A percentile compares a stretch with the other conserved stretches of the same genome.
Evolutionary conservation across 371 early-diverging fungal genomes (phyloP).

Genomic region (Nosema granulosis): DNA sequence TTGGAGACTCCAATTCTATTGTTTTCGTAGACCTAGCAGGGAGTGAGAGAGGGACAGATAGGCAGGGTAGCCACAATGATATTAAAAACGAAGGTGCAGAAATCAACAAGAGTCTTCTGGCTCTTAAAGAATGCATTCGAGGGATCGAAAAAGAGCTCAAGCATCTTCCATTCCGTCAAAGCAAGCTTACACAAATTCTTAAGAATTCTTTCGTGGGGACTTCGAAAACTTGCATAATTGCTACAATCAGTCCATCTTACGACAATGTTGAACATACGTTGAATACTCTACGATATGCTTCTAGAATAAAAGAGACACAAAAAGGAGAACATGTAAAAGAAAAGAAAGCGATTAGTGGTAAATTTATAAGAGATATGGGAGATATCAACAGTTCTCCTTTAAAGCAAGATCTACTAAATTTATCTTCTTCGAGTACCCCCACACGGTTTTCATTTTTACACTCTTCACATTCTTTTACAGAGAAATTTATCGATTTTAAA

Average conservation of each 20-base stretch:
- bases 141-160: conserved; percentile 82
- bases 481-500: too few relatives aligned
- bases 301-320: conserved; percentile 50
- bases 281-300: conserved; percentile 90
- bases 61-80: conserved; percentile 79
- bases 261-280: conserved; percentile 88
- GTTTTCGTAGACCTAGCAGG: conserved; percentile 96
- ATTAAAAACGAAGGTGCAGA: conserved; percentile 92
- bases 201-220: conserved; percentile 94
- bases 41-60: conserved; percentile 91
- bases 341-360: background rate
- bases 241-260: conserved; percentile 82
- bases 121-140: conserved; percentile 90
- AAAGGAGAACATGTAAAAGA: background rate
- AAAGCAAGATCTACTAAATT: too few relatives aligned
- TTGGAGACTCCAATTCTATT: conserved; percentile 16
- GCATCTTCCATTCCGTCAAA: conserved; percentile 89
- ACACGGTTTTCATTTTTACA: too few relatives aligned
- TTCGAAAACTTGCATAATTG: conserved; percentile 89
- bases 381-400: too few relatives aligned
- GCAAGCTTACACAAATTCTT: conserved; percentile 87
- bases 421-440: too few relatives aligned
- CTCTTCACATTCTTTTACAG: too few relatives aligned
- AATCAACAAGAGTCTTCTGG: conserved; percentile 91
- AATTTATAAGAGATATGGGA: too few relatives aligned